Evolutionary conservation across 2,329 filamentous ascomycete genomes (phyloP), one percentile per base, ranked within the genome.

Genomic region (Phoma herbarum): DNA sequence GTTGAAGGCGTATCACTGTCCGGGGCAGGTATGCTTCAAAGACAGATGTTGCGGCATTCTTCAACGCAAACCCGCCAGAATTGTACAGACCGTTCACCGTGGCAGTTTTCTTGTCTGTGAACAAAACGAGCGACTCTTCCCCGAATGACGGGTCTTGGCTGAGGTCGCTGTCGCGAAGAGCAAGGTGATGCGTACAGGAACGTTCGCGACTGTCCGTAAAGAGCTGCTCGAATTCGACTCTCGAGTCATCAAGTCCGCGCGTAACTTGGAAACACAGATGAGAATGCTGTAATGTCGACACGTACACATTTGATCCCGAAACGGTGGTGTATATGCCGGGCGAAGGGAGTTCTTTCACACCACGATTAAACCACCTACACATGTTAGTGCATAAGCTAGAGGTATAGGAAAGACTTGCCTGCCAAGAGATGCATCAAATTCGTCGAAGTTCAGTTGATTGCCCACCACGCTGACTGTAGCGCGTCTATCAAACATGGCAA

Each of bases 221-320:
- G 2, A 71, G 39, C 29, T 65, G 65, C 10, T 62, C 53, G 33
- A 76, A 67, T 22, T 64, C 47, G 20, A 65, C 43, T 20, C 51
- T 54, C 14, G 56, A 60, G 10, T 58, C 59, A 70, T 79, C 14
- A 71, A 76, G 73, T 66, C 35, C 66, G 58, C 28, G 67, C 63
- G 76, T 61, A 9, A 83, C 69, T 57, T 80, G 72, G 35, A 83
- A 79, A 22, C 82, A 78, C 28, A 84, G 72, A 11, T 86, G 77
- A 0, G 85, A 87, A 61, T 88, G 82, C 37, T 77, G 73, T 2
- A 79, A 72, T 1, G 85, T 88, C 1, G 85, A 83, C 45, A 87
- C 77, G 59, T 85, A 83, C 26, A 88, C 79, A 23, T 80, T 78
- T 1, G 77, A 74, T 2, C 75, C 73, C 9, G 77, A 73, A 14